Conservation (phyloP, 1,284 basidiomycete genomes). For the Sporisorium reilianum region DNA sequence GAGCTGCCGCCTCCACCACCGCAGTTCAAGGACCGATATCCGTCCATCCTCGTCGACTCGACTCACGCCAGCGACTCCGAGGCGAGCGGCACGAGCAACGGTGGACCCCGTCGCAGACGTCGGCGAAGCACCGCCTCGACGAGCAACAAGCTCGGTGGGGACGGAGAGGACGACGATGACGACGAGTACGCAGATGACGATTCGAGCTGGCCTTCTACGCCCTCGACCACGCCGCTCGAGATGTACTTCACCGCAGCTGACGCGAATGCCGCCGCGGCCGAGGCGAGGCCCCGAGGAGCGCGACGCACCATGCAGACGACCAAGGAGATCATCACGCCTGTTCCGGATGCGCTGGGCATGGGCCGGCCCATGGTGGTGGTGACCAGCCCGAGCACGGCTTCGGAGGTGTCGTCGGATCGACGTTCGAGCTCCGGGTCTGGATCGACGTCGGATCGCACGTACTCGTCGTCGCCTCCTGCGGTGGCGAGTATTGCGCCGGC, state of each 20-base stretch:
- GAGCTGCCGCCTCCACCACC: slow-evolving; percentile 41
- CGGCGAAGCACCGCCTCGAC: slow-evolving; percentile 34
- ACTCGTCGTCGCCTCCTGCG: slow-evolving; percentile 27
- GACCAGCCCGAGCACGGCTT: slow-evolving; percentile 43
- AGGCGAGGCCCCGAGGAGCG: slow-evolving; percentile 1
- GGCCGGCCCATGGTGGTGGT: slow-evolving; percentile 48
- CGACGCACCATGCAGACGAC: slow-evolving; percentile 33
- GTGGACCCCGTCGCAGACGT: slow-evolving; percentile 10
- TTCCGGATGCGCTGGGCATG: slow-evolving; percentile 26
- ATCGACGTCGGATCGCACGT: slow-evolving; percentile 19
- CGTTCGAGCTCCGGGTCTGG: slow-evolving; percentile 39
- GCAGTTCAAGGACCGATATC: slow-evolving; percentile 41
- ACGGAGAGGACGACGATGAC: slow-evolving; percentile 33
- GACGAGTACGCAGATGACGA: slow-evolving; percentile 35
- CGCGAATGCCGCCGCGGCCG: slow-evolving; percentile 9
- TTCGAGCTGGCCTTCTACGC: slow-evolving; percentile 52
- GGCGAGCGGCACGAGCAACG: slow-evolving; percentile 16
- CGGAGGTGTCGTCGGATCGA: slow-evolving; percentile 43
- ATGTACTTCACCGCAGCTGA: slow-evolving; percentile 35
- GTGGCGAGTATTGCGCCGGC: slow-evolving; percentile 21
- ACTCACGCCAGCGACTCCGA: slow-evolving; percentile 39
- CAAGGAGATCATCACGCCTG: slow-evolving; percentile 31
- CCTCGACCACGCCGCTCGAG: slow-evolving; percentile 46
- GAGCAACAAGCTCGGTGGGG: slow-evolving; percentile 15
- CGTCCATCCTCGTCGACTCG: slow-evolving; percentile 43